A percentile compares a stretch with the other conserved stretches of the same genome.
Evolutionary conservation across 2,329 filamentous ascomycete species (phyloP).

Genomic region (Aspergillus ibericus): DNA sequence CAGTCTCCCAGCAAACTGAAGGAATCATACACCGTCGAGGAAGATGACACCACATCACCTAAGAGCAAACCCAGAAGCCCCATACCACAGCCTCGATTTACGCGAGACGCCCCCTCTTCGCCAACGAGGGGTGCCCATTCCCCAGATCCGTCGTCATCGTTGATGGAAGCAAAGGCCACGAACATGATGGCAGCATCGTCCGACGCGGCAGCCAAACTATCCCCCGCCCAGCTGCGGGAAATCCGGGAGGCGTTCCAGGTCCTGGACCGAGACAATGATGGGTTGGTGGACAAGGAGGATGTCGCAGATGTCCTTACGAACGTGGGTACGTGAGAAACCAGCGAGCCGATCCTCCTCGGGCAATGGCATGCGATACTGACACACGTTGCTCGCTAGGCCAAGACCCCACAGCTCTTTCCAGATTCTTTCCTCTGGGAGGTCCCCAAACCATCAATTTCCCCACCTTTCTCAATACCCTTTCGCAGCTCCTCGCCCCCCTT

Average conservation of each 20-base stretch:
- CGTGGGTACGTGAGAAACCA: conserved; percentile 58
- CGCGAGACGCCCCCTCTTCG: conserved; percentile 40
- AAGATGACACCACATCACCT: conserved; percentile 35
- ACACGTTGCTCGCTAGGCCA: conserved; percentile 59
- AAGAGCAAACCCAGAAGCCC: conserved; percentile 27
- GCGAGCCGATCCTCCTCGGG: background rate
- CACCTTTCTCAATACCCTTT: conserved; percentile 79
- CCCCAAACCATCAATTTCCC: conserved; percentile 78
- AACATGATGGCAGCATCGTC: conserved; percentile 25
- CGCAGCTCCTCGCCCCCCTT: conserved; percentile 69
- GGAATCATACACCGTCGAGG: conserved; percentile 46
- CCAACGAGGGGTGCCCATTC: conserved; percentile 38
- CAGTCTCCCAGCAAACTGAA: conserved; percentile 50
- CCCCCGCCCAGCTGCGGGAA: conserved; percentile 78
- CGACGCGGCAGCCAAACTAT: conserved; percentile 55
- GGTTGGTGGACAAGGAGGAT: conserved; percentile 76
- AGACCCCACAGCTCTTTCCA: conserved; percentile 70
- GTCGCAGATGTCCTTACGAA: conserved; percentile 85
- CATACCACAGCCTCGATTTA: conserved; percentile 36
- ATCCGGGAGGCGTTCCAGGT: conserved; percentile 93
- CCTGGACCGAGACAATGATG: conserved; percentile 84
- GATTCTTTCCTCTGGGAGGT: conserved; percentile 76
- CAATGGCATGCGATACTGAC: conserved; percentile 1
- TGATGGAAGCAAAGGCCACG: conserved; percentile 25
- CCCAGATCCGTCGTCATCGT: conserved; percentile 30